Base-by-base conservation (phyloP, 2,329 filamentous ascomycete species). In the Diaporthe humulicola region DNA sequence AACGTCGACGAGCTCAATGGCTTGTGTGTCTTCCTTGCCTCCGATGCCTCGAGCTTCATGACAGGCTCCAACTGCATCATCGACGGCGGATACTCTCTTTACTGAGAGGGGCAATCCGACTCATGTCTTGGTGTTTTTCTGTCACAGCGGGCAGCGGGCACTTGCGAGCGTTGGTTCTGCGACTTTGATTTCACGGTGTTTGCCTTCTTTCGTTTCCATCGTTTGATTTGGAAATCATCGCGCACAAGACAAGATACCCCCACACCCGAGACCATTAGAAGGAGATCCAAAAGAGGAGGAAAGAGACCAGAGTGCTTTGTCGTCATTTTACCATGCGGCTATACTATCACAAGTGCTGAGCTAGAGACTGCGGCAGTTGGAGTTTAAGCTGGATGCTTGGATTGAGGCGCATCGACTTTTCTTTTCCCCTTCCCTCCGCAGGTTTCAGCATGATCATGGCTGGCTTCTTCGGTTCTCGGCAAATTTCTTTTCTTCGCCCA, bases 1-100 rank as follows among this genome's bases (percentile, higher is more conserved):
- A 88, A 87, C 60, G 92, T 94, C 54, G 92, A 95, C 78, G 94
- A 95, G 83, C 88, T 96, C 77, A 95, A 95, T 85, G 93, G 93
- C 74, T 89, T 95, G 52, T 93, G 92, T 77, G 91, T 95, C 78
- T 95, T 93, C 88, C 88, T 96, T 38, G 93, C 93, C 33, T 93
- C 91, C 9, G 93, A 95, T 81, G 89, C 93, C 12, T 93, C 90
- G 54, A 86, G 87, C 78, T 96, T 94, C 87, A 94, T 95, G 93
- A 96, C 94, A 48, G 94, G 94, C 70, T 88, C 90, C 81, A 93
- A 95, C 86, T 88, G 92, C 83, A 85, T 92, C 81, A 93, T 93
- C 76, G 93, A 94, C 80, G 92, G 92, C 79, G 92, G 92, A 66
- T 93, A 93, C 86, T 91, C 90, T 58, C 88, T 90, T 79, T 91